A percentile compares a stretch with the other conserved stretches of the same genome.
These are phyloP conservation scores for Daldinia loculata DNA, from an alignment of 495 filamentous ascomycete species.

Conservation along the genomic window DNA sequence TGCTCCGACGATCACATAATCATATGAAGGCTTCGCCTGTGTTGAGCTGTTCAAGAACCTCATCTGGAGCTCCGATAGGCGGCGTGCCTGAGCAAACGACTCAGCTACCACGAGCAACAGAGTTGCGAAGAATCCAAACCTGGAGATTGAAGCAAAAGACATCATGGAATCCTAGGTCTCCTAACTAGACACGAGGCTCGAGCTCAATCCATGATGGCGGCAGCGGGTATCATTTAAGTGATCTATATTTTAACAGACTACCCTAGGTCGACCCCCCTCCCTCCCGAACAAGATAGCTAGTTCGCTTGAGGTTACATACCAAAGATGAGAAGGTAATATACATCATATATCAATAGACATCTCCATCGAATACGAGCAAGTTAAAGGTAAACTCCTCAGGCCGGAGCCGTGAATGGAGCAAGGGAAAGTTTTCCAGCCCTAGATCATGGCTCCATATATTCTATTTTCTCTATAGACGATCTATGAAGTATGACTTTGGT, in stretches of 20 bases:
- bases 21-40: slow-evolving; percentile 41
- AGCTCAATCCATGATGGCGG: not conserved
- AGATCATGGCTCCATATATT: not conserved
- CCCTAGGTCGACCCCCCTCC: not conserved
- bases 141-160: slow-evolving; percentile 9
- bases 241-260: not conserved
- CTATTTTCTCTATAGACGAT: not conserved
- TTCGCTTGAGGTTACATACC: slow-evolving; percentile 1
- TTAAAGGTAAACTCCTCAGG: slow-evolving; percentile 3
- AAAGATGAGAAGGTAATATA: slow-evolving; percentile 28
- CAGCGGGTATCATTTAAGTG: slow-evolving; percentile 11
- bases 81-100: slow-evolving; percentile 26
- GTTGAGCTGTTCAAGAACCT: slow-evolving; percentile 30
- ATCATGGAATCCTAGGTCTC: slow-evolving; percentile 4
- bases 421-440: slow-evolving; percentile 3
- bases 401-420: slow-evolving; percentile 2
- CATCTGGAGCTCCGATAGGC: slow-evolving; percentile 12
- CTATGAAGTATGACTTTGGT: not conserved
- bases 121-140: slow-evolving; percentile 8
- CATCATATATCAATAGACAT: slow-evolving; percentile 6
- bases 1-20: slow-evolving; percentile 62
- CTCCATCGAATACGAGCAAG: slow-evolving; percentile 6
- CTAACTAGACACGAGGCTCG: not conserved
- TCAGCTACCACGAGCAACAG: slow-evolving; percentile 14
- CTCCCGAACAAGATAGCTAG: not conserved